These are phyloP conservation scores for Fusarium pseudograminearum DNA, from an alignment of 2,329 filamentous ascomycete species.

Conservation along the genomic window DNA sequence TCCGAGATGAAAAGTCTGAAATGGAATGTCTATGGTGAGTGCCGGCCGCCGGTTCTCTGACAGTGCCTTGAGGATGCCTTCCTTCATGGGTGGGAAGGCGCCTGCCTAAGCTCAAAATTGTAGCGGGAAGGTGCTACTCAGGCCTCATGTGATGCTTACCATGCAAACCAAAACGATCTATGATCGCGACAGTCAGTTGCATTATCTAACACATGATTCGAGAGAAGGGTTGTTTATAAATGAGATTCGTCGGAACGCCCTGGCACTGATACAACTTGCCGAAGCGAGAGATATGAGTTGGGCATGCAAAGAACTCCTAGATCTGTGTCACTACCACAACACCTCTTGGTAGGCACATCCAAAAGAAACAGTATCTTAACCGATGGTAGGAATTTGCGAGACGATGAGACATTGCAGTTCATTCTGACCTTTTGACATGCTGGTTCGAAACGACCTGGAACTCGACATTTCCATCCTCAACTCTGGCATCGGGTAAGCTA, in stretches of 20 bases:
- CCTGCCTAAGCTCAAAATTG: no score
- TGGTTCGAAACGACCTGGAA: not conserved
- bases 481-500: not conserved
- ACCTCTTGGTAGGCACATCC: not conserved
- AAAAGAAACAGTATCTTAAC: not conserved
- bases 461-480: not conserved
- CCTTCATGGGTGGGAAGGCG: not conserved
- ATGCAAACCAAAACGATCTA: not conserved
- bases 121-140: constrained; percentile 16
- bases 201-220: not conserved
- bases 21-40: not conserved
- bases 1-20: not conserved
- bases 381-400: not conserved
- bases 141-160: not conserved
- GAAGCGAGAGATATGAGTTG: not conserved
- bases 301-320: not conserved
- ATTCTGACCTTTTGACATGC: not conserved
- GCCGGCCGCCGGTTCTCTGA: not conserved
- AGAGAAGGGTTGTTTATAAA: not conserved
- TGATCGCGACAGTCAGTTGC: not conserved
- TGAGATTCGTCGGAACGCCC: not conserved
- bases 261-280: not conserved
- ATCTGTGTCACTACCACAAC: not conserved
- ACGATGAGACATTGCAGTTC: not conserved
- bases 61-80: not conserved